These are phyloP conservation scores for Saraca asoca DNA, from an alignment of 331 rosid species.

Conservation along the genomic window DNA sequence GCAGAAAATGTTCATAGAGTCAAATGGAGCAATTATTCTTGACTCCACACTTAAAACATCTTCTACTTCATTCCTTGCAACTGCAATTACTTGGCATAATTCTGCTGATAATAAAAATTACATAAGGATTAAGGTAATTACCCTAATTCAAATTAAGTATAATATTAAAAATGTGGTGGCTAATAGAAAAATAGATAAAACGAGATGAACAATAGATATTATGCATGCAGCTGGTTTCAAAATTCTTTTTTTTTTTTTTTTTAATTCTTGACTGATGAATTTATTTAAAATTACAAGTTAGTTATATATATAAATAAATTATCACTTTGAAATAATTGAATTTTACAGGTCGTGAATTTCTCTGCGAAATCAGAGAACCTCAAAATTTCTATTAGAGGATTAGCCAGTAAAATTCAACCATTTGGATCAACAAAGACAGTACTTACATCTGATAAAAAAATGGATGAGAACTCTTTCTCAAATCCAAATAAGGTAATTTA, in stretches of 20 bases:
- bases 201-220: no score
- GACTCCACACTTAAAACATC: slow-evolving; percentile 38
- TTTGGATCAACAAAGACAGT: slow-evolving; percentile 48
- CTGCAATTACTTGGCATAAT: slow-evolving; percentile 68
- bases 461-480: slow-evolving; percentile 68
- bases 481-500: slow-evolving; percentile 50
- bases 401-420: slow-evolving; percentile 35
- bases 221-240: no score
- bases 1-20: slow-evolving; percentile 44
- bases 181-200: no score
- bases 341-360: slow-evolving; percentile 54
- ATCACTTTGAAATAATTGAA: no score
- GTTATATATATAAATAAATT: no score
- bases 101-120: slow-evolving; percentile 48
- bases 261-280: slow-evolving; percentile 31
- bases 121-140: slow-evolving; percentile 68
- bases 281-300: slow-evolving; percentile 5
- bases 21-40: slow-evolving; percentile 60
- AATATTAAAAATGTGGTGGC: no score
- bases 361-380: slow-evolving; percentile 42
- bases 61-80: slow-evolving; percentile 57
- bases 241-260: background rate
- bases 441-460: slow-evolving; percentile 47
- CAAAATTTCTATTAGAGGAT: slow-evolving; percentile 40
- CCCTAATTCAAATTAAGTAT: no score